Base-by-base conservation (phyloP, 768 basidiomycete genomes). In the Suillus hirtellus region DNA sequence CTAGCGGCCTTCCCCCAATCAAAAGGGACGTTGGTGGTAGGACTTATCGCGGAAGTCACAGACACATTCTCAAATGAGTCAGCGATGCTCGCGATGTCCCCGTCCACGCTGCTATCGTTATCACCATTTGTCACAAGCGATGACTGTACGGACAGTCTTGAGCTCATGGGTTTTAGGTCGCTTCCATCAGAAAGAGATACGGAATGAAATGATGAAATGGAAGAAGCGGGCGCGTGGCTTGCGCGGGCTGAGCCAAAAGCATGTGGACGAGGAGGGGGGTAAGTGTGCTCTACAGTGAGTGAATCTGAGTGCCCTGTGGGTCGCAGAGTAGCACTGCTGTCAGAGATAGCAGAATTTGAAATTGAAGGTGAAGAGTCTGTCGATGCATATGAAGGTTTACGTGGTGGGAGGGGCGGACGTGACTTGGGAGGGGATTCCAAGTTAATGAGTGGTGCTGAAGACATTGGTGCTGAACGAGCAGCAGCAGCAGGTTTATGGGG, bases 131-230 rank as follows among this genome's bases (percentile, higher is more conserved):
- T 70, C 14, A 82, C 80, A 67, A 79, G 81, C 1, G 84, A 83
- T 52, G 79, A 68, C 14, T 53, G 59, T 34, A 43, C 60, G 46
- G 60, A 60, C 0, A 65, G 54, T 42, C 40, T 7, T 7, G 40
- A 24, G 59, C 60, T 65, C 15, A 59, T 66, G 0, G 35, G 56
- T 44, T 75, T 75, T 40, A 69, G 63, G 4, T 68, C 73, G 44
- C 73, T 77, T 76, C 78, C 72, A 65, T 88, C 87, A 8, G 88
- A 92, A 19, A 93, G 81, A 1, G 91, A 93, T 31, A 93, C 89
- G 2, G 91, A 92, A 68, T 92, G 90, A 65, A 93, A 92, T 35
- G 91, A 93, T 3, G 91, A 92, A 44, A 91, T 83, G 55, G 91
- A 93, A 1, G 89, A 90, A 3, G 82, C 83, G 5, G 84, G 82